These are phyloP conservation scores for Salvia rosmarinus DNA, from an alignment of 257 asterid genomes.

Conservation along the genomic window DNA sequence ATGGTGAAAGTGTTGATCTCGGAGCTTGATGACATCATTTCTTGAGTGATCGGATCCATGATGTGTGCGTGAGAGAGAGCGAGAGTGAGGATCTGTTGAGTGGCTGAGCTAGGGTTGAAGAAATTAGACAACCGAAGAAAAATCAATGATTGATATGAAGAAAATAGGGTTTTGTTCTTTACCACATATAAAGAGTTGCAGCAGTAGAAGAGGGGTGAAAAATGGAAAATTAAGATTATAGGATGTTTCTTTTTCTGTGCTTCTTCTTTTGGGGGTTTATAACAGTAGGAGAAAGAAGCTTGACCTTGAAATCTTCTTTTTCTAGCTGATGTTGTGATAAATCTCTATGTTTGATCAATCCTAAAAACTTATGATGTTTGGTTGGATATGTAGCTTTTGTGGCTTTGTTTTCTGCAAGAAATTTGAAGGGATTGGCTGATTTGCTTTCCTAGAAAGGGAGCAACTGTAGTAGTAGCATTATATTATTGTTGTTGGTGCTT, in stretches of 20 bases:
- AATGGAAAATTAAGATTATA: neutral
- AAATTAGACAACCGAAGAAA: neutral
- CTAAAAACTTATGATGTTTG: constrained; percentile 51
- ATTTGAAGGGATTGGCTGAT: constrained; percentile 44
- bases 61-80: neutral
- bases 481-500: constrained; percentile 3
- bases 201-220: neutral
- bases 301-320: neutral
- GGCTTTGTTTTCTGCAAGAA: constrained; percentile 48
- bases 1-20: constrained; percentile 37
- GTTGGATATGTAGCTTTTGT: constrained; percentile 38
- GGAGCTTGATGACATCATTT: constrained; percentile 41
- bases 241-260: neutral
- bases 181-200: constrained; percentile 7
- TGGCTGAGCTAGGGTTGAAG: constrained; percentile 33
- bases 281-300: neutral
- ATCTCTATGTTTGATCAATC: constrained; percentile 48
- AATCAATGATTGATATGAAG: constrained; percentile 29
- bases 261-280: neutral
- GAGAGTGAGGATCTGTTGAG: neutral
- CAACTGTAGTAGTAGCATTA: constrained; percentile 14
- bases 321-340: neutral
- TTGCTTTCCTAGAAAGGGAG: constrained; percentile 45
- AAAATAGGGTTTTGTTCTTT: constrained; percentile 33
- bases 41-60: constrained; percentile 68